These are phyloP conservation scores for Hemileccinum impolitum DNA, from an alignment of 768 basidiomycete species.

Conservation along the genomic window DNA sequence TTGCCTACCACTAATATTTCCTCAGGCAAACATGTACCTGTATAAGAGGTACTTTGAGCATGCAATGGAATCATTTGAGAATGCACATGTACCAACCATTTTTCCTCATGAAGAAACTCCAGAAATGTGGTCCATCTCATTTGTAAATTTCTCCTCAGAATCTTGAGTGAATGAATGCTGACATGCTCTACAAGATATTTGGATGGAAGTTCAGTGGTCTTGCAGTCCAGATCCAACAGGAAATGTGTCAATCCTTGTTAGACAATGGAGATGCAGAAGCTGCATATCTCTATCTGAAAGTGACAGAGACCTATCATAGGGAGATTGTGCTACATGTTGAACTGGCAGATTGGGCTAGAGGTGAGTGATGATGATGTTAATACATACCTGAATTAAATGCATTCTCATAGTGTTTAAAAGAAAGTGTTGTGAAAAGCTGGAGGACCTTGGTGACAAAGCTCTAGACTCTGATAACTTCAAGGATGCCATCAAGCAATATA, in stretches of 20 bases:
- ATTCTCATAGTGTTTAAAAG: conserved; percentile 2
- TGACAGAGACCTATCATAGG: conserved; percentile 6
- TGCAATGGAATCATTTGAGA: conserved; percentile 8
- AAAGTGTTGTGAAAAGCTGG: conserved; percentile 9
- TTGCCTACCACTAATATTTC: background rate
- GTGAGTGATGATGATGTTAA: background rate
- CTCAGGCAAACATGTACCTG: conserved; percentile 16
- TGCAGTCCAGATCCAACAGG: conserved; percentile 13
- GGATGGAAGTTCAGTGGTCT: conserved; percentile 22
- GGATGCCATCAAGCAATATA: conserved; percentile 16
- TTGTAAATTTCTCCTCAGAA: conserved; percentile 1
- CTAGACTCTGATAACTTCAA: background rate
- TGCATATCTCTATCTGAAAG: conserved; percentile 8
- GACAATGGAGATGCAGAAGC: background rate
- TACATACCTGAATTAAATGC: too few relatives aligned
- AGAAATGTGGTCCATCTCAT: conserved; percentile 14
- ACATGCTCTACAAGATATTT: conserved; percentile 10
- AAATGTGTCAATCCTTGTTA: conserved; percentile 9
- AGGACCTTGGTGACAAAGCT: conserved; percentile 9
- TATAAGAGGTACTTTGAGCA: background rate
- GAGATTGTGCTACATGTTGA: conserved; percentile 13
- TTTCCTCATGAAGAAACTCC: conserved; percentile 11
- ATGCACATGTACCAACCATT: conserved; percentile 6
- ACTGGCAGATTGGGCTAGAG: conserved; percentile 13
- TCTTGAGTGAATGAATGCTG: too few relatives aligned